Conservation (phyloP, 805 yeast genomes). For the Jamesozyma rosinii region DNA sequence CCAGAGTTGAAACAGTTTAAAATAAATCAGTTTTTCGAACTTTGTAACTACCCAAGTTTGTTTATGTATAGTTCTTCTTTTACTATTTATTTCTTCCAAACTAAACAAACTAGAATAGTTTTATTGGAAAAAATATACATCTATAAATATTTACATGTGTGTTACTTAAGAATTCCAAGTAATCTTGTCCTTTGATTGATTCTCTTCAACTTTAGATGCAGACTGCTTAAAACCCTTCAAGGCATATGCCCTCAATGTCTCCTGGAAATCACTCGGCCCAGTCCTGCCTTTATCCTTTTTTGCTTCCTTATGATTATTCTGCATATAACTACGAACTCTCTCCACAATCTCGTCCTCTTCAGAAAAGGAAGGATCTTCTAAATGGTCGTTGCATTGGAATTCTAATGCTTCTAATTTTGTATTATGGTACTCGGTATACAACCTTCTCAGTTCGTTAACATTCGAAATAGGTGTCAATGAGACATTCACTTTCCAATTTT, state of each 20-base stretch:
- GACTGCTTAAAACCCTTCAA: slow-evolving; percentile 14
- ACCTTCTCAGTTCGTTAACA: slow-evolving; percentile 8
- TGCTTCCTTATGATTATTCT: not conserved
- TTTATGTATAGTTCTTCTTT: too few relatives aligned
- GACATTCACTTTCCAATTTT: slow-evolving; percentile 31
- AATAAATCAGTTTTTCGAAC: too few relatives aligned
- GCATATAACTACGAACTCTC: slow-evolving; percentile 9
- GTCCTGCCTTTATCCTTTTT: not conserved
- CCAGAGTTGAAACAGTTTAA: too few relatives aligned
- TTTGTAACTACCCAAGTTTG: too few relatives aligned
- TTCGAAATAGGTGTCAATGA: slow-evolving; percentile 21
- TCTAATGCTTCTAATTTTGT: slow-evolving; percentile 21
- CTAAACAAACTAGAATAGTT: not conserved
- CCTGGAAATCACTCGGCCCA: slow-evolving; percentile 12
- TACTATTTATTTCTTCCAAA: too few relatives aligned
- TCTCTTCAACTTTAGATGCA: not conserved
- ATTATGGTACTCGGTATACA: slow-evolving; percentile 19
- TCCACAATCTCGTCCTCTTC: slow-evolving; percentile 6
- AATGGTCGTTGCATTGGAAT: slow-evolving; percentile 13
- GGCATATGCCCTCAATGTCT: slow-evolving; percentile 20
- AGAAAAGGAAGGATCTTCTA: slow-evolving; percentile 5
- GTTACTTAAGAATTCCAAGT: slow-evolving; percentile 1
- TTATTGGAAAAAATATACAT: not conserved
- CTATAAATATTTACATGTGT: not conserved
- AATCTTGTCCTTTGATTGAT: slow-evolving; percentile 2